A percentile compares a stretch with the other conserved stretches of the same genome.
Evolutionary conservation across 305 asterid genomes (phyloP).

Genomic region (Solanum hybrid): DNA sequence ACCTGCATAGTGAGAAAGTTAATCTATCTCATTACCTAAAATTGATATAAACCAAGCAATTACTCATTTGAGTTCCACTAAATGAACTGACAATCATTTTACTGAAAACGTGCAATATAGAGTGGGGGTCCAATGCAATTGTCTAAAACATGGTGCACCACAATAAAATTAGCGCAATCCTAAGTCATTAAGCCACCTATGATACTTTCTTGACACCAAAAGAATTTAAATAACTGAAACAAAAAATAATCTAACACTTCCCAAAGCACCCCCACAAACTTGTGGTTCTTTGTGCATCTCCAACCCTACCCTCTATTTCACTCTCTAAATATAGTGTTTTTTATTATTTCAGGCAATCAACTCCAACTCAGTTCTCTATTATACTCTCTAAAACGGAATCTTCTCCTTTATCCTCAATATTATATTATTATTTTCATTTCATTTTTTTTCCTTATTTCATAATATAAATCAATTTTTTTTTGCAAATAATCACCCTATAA

Average conservation of each 20-base stretch:
- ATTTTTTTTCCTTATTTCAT: too few relatives aligned
- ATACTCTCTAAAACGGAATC: too few relatives aligned
- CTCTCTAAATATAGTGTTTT: too few relatives aligned
- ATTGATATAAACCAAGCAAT: background rate
- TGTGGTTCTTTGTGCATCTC: background rate
- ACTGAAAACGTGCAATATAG: background rate
- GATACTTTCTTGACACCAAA: background rate
- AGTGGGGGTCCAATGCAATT: background rate
- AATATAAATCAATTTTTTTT: too few relatives aligned
- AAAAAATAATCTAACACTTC: background rate
- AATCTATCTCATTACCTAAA: background rate
- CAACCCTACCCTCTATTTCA: too few relatives aligned
- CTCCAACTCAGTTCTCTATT: too few relatives aligned
- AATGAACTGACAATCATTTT: background rate
- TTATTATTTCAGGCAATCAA: too few relatives aligned
- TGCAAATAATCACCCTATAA: too few relatives aligned
- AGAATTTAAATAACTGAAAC: too few relatives aligned
- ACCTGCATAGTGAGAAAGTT: background rate
- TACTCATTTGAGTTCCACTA: background rate
- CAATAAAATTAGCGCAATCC: background rate
- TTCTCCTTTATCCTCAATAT: too few relatives aligned
- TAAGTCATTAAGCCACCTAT: background rate
- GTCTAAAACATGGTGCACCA: background rate
- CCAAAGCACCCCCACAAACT: background rate
- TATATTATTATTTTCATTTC: too few relatives aligned